Percentiles rank a stretch among this genome's conserved stretches.
Conservation (phyloP, 371 early-diverging fungal species). For the Saksenaea vasiformis region DNA sequence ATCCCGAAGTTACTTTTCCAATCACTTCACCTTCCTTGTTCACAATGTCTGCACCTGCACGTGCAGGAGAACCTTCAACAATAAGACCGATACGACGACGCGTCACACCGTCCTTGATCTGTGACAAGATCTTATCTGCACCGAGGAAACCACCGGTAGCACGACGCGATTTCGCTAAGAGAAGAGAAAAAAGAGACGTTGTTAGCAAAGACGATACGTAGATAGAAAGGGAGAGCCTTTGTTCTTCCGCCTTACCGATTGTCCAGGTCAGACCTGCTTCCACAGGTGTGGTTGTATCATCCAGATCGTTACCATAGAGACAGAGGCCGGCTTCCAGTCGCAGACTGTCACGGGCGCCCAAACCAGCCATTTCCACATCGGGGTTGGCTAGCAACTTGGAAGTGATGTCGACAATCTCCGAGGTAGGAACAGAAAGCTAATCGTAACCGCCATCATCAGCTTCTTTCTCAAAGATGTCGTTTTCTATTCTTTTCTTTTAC, state of each 20-base stretch:
- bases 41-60: slow-evolving; percentile 80
- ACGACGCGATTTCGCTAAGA: slow-evolving; percentile 79
- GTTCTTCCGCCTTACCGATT: slow-evolving; percentile 61
- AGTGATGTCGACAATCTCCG: slow-evolving; percentile 69
- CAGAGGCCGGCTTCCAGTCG: slow-evolving; percentile 97
- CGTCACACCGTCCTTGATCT: slow-evolving; percentile 81
- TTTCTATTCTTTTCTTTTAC: slow-evolving; percentile 31
- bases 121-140: slow-evolving; percentile 81
- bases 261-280: slow-evolving; percentile 97
- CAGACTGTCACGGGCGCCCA: slow-evolving; percentile 94
- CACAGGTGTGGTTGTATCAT: slow-evolving; percentile 90
- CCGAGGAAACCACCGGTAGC: slow-evolving; percentile 95
- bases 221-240: background rate
- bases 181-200: slow-evolving; percentile 5
- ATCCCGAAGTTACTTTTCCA: slow-evolving; percentile 91
- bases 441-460: background rate
- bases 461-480: too few species aligned
- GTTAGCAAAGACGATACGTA: background rate
- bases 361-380: slow-evolving; percentile 89
- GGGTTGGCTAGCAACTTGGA: slow-evolving; percentile 72
- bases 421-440: slow-evolving; percentile 82
- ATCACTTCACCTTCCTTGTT: slow-evolving; percentile 61
- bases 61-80: slow-evolving; percentile 95
- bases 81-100: slow-evolving; percentile 89
- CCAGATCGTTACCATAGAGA: slow-evolving; percentile 95